Evolutionary conservation across 2,329 filamentous ascomycete genomes (phyloP).

Genomic region (Chaetomiaceae sp.): DNA sequence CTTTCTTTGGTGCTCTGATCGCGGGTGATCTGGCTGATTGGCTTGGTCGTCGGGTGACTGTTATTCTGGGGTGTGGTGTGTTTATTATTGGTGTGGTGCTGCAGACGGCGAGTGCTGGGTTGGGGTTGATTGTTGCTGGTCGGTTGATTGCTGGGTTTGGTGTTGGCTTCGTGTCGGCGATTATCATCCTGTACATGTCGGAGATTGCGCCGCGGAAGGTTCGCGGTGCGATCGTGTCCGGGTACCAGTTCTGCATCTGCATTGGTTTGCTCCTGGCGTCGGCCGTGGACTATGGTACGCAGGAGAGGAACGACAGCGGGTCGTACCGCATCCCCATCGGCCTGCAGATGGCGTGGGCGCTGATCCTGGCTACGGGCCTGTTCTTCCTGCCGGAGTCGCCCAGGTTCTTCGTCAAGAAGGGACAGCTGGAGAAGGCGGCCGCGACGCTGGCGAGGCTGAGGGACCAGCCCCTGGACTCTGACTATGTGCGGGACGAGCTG

Average conservation of each 20-base stretch:
- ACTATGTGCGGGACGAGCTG: conserved; percentile 63
- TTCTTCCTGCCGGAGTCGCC: conserved; percentile 57
- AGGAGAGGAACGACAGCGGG: conserved; percentile 52
- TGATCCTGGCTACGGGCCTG: conserved; percentile 35
- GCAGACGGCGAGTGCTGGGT: conserved; percentile 49
- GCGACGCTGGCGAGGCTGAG: conserved; percentile 55
- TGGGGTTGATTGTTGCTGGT: conserved; percentile 58
- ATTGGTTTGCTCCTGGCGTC: conserved; percentile 65
- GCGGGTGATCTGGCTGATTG: conserved; percentile 62
- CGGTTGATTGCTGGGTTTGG: conserved; percentile 62
- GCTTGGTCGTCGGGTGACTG: conserved; percentile 55
- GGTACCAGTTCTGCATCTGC: conserved; percentile 74
- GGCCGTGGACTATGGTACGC: conserved; percentile 62
- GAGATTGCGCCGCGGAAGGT: conserved; percentile 57
- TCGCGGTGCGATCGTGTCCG: conserved; percentile 66
- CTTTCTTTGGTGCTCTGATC: conserved; percentile 61
- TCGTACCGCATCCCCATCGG: conserved; percentile 69
- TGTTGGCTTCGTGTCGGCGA: conserved; percentile 63
- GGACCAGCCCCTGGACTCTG: conserved; percentile 59
- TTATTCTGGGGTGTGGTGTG: conserved; percentile 55
- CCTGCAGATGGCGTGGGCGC: conserved; percentile 55
- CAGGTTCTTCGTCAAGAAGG: conserved; percentile 66
- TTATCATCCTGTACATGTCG: conserved; percentile 69
- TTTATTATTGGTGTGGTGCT: conserved; percentile 53
- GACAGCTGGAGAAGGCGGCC: conserved; percentile 55